Evolutionary conservation across 2,329 filamentous ascomycete genomes (phyloP).

Genomic region (Lojkania enalia): DNA sequence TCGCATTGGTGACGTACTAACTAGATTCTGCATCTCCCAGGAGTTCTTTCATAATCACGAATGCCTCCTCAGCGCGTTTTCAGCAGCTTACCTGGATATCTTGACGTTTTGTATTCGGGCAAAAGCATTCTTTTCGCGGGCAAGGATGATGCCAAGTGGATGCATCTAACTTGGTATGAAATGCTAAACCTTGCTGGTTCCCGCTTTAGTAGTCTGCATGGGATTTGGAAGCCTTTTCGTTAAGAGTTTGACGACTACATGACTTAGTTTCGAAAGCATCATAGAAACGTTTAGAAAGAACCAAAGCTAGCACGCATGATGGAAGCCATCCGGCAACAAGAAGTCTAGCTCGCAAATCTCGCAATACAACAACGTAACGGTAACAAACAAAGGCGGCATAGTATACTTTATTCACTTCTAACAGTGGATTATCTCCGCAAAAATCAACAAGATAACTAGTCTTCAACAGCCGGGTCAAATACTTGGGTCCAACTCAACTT

Average conservation of each 20-base stretch:
- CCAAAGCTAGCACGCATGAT: slow-evolving; percentile 24
- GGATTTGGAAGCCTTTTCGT: slow-evolving; percentile 23
- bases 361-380: slow-evolving; percentile 15
- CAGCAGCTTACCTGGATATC: slow-evolving; percentile 21
- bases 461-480: slow-evolving; percentile 18
- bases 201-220: slow-evolving; percentile 15
- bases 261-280: slow-evolving; percentile 17
- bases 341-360: slow-evolving; percentile 18
- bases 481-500: slow-evolving; percentile 14
- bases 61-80: slow-evolving; percentile 18
- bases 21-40: slow-evolving; percentile 25
- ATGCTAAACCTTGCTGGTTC: slow-evolving; percentile 9
- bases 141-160: slow-evolving; percentile 15
- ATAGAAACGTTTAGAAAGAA: slow-evolving; percentile 21
- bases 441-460: slow-evolving; percentile 6
- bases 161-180: neutral
- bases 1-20: slow-evolving; percentile 23
- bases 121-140: slow-evolving; percentile 20
- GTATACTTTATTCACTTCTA: slow-evolving; percentile 12
- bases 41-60: slow-evolving; percentile 21
- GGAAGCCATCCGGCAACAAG: slow-evolving; percentile 13
- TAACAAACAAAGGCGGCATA: slow-evolving; percentile 12
- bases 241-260: slow-evolving; percentile 20
- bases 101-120: slow-evolving; percentile 17
- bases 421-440: slow-evolving; percentile 18